Evolutionary conservation across 2,329 filamentous ascomycete genomes (phyloP).

Genomic region (Dothistroma septosporum): DNA sequence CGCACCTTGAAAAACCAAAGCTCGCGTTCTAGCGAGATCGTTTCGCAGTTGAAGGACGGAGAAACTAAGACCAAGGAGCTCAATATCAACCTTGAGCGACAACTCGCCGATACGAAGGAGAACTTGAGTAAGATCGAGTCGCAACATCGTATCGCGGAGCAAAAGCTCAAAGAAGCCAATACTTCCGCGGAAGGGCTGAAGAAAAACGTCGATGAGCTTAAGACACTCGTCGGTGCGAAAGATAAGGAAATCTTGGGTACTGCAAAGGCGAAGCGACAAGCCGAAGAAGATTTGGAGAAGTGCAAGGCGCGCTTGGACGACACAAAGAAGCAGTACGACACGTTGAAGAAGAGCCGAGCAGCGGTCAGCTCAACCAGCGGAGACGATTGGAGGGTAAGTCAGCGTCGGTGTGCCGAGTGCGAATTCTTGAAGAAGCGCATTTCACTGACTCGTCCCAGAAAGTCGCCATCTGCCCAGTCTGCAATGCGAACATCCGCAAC

Average conservation of each 20-base stretch:
- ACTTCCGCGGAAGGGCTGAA: conserved; percentile 68
- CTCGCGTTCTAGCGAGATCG: conserved; percentile 86
- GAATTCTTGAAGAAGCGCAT: neutral
- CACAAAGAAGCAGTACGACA: conserved; percentile 75
- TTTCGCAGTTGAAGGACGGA: conserved; percentile 85
- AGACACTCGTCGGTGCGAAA: conserved; percentile 68
- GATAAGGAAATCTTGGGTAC: conserved; percentile 66
- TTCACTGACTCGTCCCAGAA: conserved; percentile 45
- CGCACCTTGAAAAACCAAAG: conserved; percentile 76
- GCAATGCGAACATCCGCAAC: conserved; percentile 89
- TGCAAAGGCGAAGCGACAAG: conserved; percentile 56
- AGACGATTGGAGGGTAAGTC: conserved; percentile 78
- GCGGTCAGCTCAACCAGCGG: conserved; percentile 66
- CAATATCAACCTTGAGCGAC: conserved; percentile 83
- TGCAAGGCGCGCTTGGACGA: conserved; percentile 73
- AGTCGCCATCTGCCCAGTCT: conserved; percentile 84
- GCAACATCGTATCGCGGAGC: conserved; percentile 73
- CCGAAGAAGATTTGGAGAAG: conserved; percentile 71
- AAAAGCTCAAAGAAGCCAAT: conserved; percentile 64
- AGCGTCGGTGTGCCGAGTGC: neutral
- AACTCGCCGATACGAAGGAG: conserved; percentile 76
- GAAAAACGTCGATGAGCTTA: conserved; percentile 72
- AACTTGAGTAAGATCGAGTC: conserved; percentile 65
- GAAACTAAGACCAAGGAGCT: conserved; percentile 73
- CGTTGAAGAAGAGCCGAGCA: conserved; percentile 75